Evolutionary conservation across 805 yeast genomes (phyloP).

Genomic region (Naumovozyma castellii): DNA sequence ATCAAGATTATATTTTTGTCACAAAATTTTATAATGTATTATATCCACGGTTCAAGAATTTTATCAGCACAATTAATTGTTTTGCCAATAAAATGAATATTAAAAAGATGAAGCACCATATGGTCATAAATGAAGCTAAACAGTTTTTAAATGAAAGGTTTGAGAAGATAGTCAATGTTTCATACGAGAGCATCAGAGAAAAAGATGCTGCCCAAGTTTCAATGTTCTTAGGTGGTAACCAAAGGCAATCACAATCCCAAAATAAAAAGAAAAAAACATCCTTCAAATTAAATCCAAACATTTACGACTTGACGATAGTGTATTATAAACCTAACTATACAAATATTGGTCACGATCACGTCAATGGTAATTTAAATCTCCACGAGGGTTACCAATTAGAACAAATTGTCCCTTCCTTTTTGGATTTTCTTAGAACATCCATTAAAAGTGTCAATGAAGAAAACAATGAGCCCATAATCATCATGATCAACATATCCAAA

Average conservation of each 20-base stretch:
- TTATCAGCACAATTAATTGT: slow-evolving; percentile 41
- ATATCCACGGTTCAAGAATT: slow-evolving; percentile 67
- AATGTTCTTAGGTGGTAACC: background rate
- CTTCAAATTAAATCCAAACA: slow-evolving; percentile 8
- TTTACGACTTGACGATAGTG: slow-evolving; percentile 31
- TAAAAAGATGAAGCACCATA: slow-evolving; percentile 19
- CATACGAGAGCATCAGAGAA: background rate
- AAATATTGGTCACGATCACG: slow-evolving; percentile 17
- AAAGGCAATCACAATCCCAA: background rate
- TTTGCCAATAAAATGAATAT: slow-evolving; percentile 21
- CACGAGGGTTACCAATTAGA: slow-evolving; percentile 23
- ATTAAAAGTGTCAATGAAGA: background rate
- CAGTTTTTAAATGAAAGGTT: slow-evolving; percentile 32
- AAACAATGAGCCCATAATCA: slow-evolving; percentile 23
- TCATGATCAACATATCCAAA: slow-evolving; percentile 39
- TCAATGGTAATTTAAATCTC: slow-evolving; percentile 11
- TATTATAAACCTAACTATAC: slow-evolving; percentile 29
- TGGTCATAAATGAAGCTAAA: slow-evolving; percentile 46
- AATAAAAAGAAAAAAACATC: background rate
- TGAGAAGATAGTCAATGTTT: slow-evolving; percentile 5
- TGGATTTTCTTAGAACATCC: slow-evolving; percentile 19
- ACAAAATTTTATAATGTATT: slow-evolving; percentile 52
- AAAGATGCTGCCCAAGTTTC: background rate
- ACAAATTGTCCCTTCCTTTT: slow-evolving; percentile 26
- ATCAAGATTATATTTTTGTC: slow-evolving; percentile 45